Conservation (phyloP, 768 basidiomycete species). For the Kwoniella europaea region DNA sequence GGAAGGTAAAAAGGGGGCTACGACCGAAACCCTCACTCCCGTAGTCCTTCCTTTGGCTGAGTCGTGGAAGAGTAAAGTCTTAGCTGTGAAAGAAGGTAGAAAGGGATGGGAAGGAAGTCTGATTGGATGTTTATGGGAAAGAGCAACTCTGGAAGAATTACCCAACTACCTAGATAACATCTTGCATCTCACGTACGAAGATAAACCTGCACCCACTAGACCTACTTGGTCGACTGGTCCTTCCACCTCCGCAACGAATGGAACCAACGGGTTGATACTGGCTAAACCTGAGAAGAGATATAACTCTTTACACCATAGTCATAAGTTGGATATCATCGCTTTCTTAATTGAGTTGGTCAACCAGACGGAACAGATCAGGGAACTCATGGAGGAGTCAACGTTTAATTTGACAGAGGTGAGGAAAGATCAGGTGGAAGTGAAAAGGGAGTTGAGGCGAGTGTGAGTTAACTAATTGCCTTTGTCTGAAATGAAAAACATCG, state of each 20-base stretch:
- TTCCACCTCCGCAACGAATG: slow-evolving; percentile 18
- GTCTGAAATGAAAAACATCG: too few species aligned
- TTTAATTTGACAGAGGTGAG: slow-evolving; percentile 85
- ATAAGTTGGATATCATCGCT: slow-evolving; percentile 81
- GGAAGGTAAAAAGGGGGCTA: slow-evolving; percentile 54
- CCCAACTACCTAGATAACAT: slow-evolving; percentile 61
- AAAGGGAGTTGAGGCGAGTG: slow-evolving; percentile 85
- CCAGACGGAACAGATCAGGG: slow-evolving; percentile 84
- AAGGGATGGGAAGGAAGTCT: slow-evolving; percentile 55
- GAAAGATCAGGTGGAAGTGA: slow-evolving; percentile 95
- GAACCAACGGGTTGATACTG: slow-evolving; percentile 40
- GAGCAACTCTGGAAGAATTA: slow-evolving; percentile 65
- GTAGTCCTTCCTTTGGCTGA: slow-evolving; percentile 31
- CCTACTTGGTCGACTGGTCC: slow-evolving; percentile 57
- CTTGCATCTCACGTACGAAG: slow-evolving; percentile 52
- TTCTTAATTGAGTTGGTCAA: slow-evolving; percentile 90
- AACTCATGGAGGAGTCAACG: slow-evolving; percentile 88
- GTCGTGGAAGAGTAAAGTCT: slow-evolving; percentile 44
- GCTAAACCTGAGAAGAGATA: slow-evolving; percentile 69
- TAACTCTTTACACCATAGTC: slow-evolving; percentile 70
- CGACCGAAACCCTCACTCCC: slow-evolving; percentile 46
- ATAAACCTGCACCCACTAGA: slow-evolving; percentile 51
- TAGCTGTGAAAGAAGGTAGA: slow-evolving; percentile 38
- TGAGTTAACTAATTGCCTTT: slow-evolving; percentile 61
- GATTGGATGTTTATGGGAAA: slow-evolving; percentile 55